Conservation (phyloP, 495 filamentous ascomycete species). For the Neurospora sp. region DNA sequence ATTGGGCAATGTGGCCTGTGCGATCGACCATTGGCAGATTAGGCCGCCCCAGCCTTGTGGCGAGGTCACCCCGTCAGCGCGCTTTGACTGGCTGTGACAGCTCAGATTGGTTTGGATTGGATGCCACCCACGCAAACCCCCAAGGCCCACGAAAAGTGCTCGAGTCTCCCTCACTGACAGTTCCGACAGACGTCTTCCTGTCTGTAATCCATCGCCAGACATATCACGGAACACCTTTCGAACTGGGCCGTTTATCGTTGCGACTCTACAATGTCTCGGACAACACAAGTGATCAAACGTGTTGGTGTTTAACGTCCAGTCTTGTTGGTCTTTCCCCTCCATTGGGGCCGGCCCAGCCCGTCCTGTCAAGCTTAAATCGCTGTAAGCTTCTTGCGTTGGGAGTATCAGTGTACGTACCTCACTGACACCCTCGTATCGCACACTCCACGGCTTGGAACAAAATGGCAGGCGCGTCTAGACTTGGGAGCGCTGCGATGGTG, state of each 20-base stretch:
- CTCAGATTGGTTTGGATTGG: not conserved
- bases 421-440: not conserved
- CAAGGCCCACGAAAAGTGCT: not conserved
- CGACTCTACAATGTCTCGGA: not conserved
- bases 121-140: not conserved
- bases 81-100: constrained; percentile 19
- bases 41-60: constrained; percentile 21
- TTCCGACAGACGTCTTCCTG: not conserved
- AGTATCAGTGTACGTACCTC: not conserved
- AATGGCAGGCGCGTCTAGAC: not conserved
- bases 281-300: not conserved
- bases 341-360: not conserved
- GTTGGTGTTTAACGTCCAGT: not conserved
- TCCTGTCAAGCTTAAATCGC: not conserved
- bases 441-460: not conserved
- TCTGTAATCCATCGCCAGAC: not conserved
- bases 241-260: not conserved
- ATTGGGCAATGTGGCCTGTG: constrained; percentile 11
- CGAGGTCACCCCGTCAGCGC: constrained; percentile 6
- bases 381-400: not conserved
- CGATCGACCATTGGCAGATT: constrained; percentile 15
- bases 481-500: not conserved
- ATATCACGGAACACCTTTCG: not conserved
- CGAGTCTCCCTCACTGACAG: not conserved
- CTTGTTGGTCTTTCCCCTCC: not conserved